These are phyloP conservation scores for Acanthamoeba sp. DNA, from an alignment of 208 protist species.

Conservation along the genomic window DNA sequence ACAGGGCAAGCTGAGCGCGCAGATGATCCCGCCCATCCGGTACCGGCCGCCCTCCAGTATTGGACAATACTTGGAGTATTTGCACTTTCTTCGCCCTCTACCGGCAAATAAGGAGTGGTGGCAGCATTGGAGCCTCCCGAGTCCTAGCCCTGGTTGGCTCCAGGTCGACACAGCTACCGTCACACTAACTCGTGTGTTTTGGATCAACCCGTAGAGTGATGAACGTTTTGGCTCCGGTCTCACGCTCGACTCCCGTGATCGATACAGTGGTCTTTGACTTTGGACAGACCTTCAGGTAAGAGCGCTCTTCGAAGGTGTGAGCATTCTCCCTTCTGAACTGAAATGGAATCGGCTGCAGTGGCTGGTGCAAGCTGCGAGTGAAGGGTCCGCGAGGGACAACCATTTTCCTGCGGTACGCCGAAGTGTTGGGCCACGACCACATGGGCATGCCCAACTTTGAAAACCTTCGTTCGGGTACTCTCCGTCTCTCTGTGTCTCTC, in stretches of 20 bases:
- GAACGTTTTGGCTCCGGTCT: not conserved
- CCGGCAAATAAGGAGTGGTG: too few relatives aligned
- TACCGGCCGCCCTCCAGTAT: not conserved
- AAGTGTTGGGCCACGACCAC: conserved; percentile 79
- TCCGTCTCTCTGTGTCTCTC: not conserved
- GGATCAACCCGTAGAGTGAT: not conserved
- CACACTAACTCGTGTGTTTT: not conserved
- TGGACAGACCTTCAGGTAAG: conserved; percentile 8
- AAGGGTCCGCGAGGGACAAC: conserved; percentile 53
- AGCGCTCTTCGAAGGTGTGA: too few relatives aligned
- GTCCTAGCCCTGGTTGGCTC: not conserved
- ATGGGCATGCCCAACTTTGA: conserved; percentile 75
- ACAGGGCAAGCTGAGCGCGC: not conserved
- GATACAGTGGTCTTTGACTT: not conserved
- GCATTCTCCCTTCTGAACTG: not conserved
- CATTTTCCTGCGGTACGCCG: conserved; percentile 77
- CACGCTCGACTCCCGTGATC: not conserved
- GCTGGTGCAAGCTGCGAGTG: conserved; percentile 30
- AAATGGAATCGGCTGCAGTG: not conserved
- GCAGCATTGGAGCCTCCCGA: conserved; percentile 1
- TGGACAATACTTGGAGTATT: too few relatives aligned
- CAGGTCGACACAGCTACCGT: not conserved
- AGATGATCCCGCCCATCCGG: not conserved
- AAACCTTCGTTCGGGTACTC: not conserved
- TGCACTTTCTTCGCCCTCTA: too few relatives aligned